Evolutionary conservation across 2,329 filamentous ascomycete genomes (phyloP).

Genomic region (Alternaria atra): DNA sequence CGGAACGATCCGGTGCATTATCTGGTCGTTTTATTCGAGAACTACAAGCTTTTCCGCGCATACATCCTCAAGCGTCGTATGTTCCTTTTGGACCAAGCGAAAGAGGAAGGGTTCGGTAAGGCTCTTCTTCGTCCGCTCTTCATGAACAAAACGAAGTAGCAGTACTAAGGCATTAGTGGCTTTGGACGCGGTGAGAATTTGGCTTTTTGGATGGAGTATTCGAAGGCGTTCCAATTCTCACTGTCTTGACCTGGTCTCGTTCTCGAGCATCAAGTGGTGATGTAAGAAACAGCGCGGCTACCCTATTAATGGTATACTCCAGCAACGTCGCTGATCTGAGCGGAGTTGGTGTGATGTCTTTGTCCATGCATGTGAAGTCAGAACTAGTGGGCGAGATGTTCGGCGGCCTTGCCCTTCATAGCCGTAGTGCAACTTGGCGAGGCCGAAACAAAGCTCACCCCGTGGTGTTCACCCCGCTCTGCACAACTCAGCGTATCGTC

Average conservation of each 20-base stretch:
- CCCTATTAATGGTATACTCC: background rate
- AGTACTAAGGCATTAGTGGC: background rate
- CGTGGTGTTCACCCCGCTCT: constrained; percentile 14
- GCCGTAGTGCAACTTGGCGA: constrained; percentile 16
- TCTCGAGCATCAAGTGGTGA: background rate
- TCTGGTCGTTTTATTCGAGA: constrained; percentile 3
- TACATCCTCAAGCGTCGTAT: constrained; percentile 15
- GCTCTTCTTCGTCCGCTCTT: constrained; percentile 15
- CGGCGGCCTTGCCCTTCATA: constrained; percentile 12
- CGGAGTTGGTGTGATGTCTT: background rate
- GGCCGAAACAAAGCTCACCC: constrained; percentile 4
- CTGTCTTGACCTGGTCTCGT: background rate
- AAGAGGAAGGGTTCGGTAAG: constrained; percentile 23
- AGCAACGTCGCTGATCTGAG: background rate
- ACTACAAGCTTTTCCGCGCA: constrained; percentile 8
- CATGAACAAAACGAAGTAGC: background rate
- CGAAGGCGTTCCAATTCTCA: background rate
- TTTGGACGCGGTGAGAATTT: too few relatives aligned
- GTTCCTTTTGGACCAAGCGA: constrained; percentile 18
- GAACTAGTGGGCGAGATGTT: constrained; percentile 6
- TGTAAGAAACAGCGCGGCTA: background rate
- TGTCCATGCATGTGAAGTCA: constrained; percentile 16
- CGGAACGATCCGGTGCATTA: constrained; percentile 10
- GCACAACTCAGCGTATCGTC: constrained; percentile 13
- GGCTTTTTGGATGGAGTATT: background rate